Evolutionary conservation across 768 basidiomycete genomes (phyloP), one percentile per base, ranked within the genome.

Genomic region (Panellus pusillus): DNA sequence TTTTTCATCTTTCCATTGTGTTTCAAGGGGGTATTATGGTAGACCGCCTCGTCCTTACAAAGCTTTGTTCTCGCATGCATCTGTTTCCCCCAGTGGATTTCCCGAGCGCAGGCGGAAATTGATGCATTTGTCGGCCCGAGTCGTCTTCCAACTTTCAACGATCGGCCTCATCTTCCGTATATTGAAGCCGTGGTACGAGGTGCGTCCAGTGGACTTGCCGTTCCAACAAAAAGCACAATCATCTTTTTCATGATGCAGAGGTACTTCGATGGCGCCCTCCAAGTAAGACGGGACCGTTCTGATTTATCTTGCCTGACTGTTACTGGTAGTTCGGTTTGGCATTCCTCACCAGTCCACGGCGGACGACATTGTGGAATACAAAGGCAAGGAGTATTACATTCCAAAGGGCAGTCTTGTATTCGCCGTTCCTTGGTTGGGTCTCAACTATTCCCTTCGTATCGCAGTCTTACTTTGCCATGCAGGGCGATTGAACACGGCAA

Each of bases 41-140:
- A n/a, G 31, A 32, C 31, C 7, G 31, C 31, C 6, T 32, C 31
- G 31, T 32, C 31, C 7, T 2, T 50, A 19, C 39, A 50, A 13
- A 32, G 28, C 31, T 50, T 50, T 31, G 29, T 50, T 42, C 31
- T 50, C 3, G 40, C 40, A 7, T 42, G 40, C 40, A 35, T 50
- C 15, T 40, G 18, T 35, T 35, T 41, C 41, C 49, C 49, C 7
- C 9, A 50, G 20, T 42, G 40, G 40, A 42, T 50, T 32, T 17
- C 40, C 19, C 40, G 40, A 20, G 49, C 49, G 28, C 49, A 50
- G 40, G 29, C 27, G 13, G 47, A 58, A 42, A 42, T 54, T 27
- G 52, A 54, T 40, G 44, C 50, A 48, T 56, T 60, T 54, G 53
- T 52, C 47, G 53, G 52, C 50, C 37, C 44, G 35, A 36, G 51